These are phyloP conservation scores for Rutstroemia sp. DNA, from an alignment of 2,329 filamentous ascomycete species.

Conservation along the genomic window DNA sequence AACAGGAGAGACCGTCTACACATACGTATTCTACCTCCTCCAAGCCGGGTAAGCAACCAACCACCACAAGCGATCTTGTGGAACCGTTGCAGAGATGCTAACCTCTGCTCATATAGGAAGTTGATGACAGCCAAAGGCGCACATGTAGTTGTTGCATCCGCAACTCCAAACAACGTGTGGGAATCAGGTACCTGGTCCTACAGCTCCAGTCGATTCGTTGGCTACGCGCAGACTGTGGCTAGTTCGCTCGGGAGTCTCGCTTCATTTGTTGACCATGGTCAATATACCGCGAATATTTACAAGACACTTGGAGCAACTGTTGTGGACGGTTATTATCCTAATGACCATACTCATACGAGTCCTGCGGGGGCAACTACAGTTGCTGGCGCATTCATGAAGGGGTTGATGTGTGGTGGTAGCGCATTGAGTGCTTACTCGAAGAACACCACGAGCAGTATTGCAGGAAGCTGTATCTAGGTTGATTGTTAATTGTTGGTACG, in stretches of 20 bases:
- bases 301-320: slow-evolving; percentile 38
- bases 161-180: slow-evolving; percentile 59
- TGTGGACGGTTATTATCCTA: slow-evolving; percentile 45
- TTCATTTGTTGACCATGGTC: slow-evolving; percentile 51
- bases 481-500: not conserved
- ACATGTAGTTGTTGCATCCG: slow-evolving; percentile 49
- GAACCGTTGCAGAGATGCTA: slow-evolving; percentile 5
- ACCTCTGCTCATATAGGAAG: slow-evolving; percentile 16
- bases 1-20: slow-evolving; percentile 40
- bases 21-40: slow-evolving; percentile 25
- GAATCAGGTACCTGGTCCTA: slow-evolving; percentile 45
- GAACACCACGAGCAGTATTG: slow-evolving; percentile 21
- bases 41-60: slow-evolving; percentile 1
- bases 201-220: slow-evolving; percentile 46
- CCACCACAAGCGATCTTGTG: not conserved
- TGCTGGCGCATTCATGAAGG: slow-evolving; percentile 46
- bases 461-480: slow-evolving; percentile 21
- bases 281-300: slow-evolving; percentile 44
- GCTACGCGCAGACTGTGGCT: slow-evolving; percentile 43
- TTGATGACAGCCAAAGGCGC: slow-evolving; percentile 45
- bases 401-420: slow-evolving; percentile 23
- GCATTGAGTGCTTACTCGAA: slow-evolving; percentile 21
- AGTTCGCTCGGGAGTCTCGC: slow-evolving; percentile 31
- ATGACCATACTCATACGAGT: slow-evolving; percentile 55
- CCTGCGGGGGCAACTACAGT: slow-evolving; percentile 46